Evolutionary conservation across 306 rosid species (phyloP).

Genomic region (Prunus dulcis): DNA sequence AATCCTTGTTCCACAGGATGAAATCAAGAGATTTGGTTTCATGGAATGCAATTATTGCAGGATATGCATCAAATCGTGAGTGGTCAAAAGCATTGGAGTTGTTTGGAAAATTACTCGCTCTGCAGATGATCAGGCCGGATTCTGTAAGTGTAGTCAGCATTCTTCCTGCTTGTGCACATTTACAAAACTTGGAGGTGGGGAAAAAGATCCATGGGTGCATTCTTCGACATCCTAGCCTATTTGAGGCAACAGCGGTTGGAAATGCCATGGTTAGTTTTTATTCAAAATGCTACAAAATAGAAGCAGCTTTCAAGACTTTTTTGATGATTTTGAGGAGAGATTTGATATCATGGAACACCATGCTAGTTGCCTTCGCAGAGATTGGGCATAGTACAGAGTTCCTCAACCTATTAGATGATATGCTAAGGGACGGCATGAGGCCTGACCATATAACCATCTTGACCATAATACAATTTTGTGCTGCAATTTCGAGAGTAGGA

Average conservation of each 20-base stretch:
- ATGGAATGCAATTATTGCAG: slow-evolving; percentile 84
- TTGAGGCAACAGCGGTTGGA: slow-evolving; percentile 51
- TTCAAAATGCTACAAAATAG: slow-evolving; percentile 51
- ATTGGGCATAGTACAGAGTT: slow-evolving; percentile 40
- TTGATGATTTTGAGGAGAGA: slow-evolving; percentile 55
- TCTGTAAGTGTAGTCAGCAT: slow-evolving; percentile 69
- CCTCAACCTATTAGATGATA: slow-evolving; percentile 44
- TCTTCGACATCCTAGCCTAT: slow-evolving; percentile 47
- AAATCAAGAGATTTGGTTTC: slow-evolving; percentile 77
- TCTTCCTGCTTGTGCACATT: slow-evolving; percentile 69
- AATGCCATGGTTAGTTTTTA: slow-evolving; percentile 79
- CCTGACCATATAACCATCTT: slow-evolving; percentile 67
- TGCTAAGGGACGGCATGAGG: slow-evolving; percentile 49
- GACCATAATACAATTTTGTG: slow-evolving; percentile 54
- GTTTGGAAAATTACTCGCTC: slow-evolving; percentile 46
- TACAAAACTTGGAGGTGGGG: slow-evolving; percentile 45
- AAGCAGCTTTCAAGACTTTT: slow-evolving; percentile 52
- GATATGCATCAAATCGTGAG: slow-evolving; percentile 59
- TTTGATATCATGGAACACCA: slow-evolving; percentile 92
- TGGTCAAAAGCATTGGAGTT: slow-evolving; percentile 69
- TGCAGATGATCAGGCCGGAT: slow-evolving; percentile 44
- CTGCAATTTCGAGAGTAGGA: slow-evolving; percentile 34
- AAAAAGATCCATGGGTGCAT: slow-evolving; percentile 67
- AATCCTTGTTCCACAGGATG: slow-evolving; percentile 57
- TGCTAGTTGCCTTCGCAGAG: slow-evolving; percentile 62